Percentiles rank a stretch among this genome's conserved stretches.
Conservation (phyloP, 2,329 filamentous ascomycete species). For the Diaporthe ilicicola region DNA sequence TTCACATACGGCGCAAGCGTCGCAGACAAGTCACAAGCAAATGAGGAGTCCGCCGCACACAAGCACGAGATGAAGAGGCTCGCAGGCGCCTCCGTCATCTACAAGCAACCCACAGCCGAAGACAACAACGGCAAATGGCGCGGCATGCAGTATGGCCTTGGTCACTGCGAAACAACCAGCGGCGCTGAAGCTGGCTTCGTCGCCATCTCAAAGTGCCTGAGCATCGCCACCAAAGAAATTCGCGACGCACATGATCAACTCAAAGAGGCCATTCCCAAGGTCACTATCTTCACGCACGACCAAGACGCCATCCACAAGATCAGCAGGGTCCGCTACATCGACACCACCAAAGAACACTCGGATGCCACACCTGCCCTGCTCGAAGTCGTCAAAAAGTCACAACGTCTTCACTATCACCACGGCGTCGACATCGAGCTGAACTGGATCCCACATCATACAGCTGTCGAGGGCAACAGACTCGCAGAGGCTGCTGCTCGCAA, state of each 20-base stretch:
- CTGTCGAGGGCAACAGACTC: not conserved
- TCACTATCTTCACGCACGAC: not conserved
- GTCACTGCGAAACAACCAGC: not conserved
- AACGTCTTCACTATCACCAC: not conserved
- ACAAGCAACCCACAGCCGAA: not conserved
- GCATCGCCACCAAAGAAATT: not conserved
- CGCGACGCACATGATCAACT: not conserved
- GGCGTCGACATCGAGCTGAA: not conserved
- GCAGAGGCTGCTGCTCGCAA: not conserved
- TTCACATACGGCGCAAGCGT: not conserved
- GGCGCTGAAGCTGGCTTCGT: not conserved
- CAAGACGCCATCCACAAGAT: not conserved
- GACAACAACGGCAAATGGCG: not conserved
- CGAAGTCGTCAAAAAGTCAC: not conserved
- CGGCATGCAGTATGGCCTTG: not conserved
- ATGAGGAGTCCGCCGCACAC: not conserved
- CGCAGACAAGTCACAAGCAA: not conserved
- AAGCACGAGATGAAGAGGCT: not conserved
- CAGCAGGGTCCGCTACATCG: not conserved
- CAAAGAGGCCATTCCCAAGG: not conserved
- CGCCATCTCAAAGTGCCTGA: not conserved
- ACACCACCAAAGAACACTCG: not conserved
- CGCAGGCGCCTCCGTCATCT: slow-evolving; percentile 9
- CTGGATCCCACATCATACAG: not conserved
- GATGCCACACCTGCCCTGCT: not conserved